Conservation (phyloP, 108 stramenopile genomes). For the Poteriospumella lacustris region DNA sequence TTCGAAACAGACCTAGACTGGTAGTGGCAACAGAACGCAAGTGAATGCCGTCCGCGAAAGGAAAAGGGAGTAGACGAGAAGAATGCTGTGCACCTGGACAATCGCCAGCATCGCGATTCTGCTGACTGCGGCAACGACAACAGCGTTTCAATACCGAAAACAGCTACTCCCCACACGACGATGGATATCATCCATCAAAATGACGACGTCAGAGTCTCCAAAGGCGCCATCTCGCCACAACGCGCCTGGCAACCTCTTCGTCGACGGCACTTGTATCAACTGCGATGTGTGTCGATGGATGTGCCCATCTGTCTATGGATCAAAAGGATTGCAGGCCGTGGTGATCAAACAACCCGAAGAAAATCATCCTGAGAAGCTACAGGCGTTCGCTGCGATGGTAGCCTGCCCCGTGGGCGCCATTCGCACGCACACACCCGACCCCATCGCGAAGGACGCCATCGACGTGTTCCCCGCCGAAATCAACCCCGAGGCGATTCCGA, state of each 20-base stretch:
- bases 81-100: too few relatives aligned
- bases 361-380: conserved; percentile 32
- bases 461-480: conserved; percentile 40
- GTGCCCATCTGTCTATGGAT: conserved; percentile 30
- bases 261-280: conserved; percentile 46
- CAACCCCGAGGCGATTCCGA: conserved; percentile 27
- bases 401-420: conserved; percentile 39
- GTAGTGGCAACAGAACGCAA: too few relatives aligned
- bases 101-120: too few relatives aligned
- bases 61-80: too few relatives aligned
- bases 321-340: conserved; percentile 11
- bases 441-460: conserved; percentile 33
- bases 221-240: background rate
- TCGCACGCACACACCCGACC: conserved; percentile 31
- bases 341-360: conserved; percentile 39
- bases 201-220: too few relatives aligned
- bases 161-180: too few relatives aligned
- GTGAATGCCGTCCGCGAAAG: too few relatives aligned
- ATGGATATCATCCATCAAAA: too few relatives aligned
- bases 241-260: conserved; percentile 34
- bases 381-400: conserved; percentile 36
- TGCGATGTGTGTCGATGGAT: conserved; percentile 51
- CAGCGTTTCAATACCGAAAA: too few relatives aligned
- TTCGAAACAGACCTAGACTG: too few relatives aligned
- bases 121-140: too few relatives aligned